Percentiles rank a stretch among this genome's conserved stretches.
Conservation (phyloP, 2,329 filamentous ascomycete species). For the Paracamarosporium sp. region DNA sequence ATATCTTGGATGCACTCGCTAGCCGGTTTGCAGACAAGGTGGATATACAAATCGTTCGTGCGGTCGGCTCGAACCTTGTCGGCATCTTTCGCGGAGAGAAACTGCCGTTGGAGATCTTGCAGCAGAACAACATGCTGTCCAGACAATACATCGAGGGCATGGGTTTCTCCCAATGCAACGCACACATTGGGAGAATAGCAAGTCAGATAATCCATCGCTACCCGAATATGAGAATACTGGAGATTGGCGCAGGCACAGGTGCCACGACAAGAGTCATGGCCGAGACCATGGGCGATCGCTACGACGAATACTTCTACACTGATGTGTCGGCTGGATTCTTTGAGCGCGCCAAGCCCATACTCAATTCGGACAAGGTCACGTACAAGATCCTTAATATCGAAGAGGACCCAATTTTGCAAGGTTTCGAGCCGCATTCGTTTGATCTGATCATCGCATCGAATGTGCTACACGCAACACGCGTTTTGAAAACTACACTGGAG, state of each 20-base stretch:
- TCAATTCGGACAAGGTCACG: background rate
- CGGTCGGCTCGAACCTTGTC: slow-evolving; percentile 3
- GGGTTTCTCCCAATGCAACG: background rate
- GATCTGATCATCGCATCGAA: no score
- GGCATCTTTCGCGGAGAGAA: background rate
- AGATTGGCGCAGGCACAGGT: slow-evolving; percentile 4
- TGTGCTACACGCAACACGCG: no score
- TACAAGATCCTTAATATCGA: slow-evolving; percentile 10
- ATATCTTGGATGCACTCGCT: no score
- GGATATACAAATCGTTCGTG: background rate
- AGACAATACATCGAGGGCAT: background rate
- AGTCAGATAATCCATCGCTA: background rate
- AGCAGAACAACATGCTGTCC: slow-evolving; percentile 7
- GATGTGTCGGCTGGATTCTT: slow-evolving; percentile 28
- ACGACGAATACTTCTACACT: slow-evolving; percentile 20
- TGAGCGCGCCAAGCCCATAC: background rate
- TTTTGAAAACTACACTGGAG: no score
- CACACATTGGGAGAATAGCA: background rate
- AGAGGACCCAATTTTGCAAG: no score
- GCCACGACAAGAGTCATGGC: background rate
- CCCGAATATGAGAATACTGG: background rate
- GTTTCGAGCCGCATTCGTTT: no score
- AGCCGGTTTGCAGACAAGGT: no score
- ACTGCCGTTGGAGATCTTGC: background rate
- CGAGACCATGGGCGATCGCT: background rate